A percentile compares a stretch with the other conserved stretches of the same genome.
These are phyloP conservation scores for Warburgia ugandensis DNA, from an alignment of 164 flowering plant genomes.

Conservation along the genomic window DNA sequence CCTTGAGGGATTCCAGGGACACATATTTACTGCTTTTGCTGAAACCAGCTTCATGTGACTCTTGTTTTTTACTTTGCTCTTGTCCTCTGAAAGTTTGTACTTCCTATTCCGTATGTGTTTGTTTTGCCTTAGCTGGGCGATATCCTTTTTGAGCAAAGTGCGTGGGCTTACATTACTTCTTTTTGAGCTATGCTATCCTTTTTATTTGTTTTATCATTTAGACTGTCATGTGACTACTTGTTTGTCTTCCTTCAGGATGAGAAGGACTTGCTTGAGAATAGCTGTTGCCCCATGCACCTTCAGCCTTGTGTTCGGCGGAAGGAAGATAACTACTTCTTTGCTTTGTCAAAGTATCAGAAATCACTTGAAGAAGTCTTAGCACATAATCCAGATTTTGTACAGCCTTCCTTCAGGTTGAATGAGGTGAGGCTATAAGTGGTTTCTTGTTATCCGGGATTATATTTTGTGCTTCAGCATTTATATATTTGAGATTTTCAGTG, in stretches of 20 bases:
- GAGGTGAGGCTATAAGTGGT: slow-evolving; percentile 40
- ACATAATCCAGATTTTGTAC: slow-evolving; percentile 68
- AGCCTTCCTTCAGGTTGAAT: slow-evolving; percentile 77
- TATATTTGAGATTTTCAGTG: no score
- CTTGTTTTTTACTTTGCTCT: background rate
- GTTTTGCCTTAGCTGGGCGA: no score
- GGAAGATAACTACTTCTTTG: slow-evolving; percentile 94
- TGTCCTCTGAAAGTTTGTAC: background rate
- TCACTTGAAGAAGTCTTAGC: slow-evolving; percentile 53
- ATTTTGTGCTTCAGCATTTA: slow-evolving; percentile 1
- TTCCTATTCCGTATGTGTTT: no score
- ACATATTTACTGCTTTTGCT: background rate
- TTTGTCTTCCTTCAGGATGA: slow-evolving; percentile 58
- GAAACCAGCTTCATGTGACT: background rate
- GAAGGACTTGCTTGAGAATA: slow-evolving; percentile 76
- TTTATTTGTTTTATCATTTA: background rate
- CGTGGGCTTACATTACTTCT: no score
- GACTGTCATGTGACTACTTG: background rate
- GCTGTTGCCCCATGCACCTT: slow-evolving; percentile 78
- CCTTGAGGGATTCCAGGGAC: no score
- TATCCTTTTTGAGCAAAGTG: background rate
- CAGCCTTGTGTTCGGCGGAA: slow-evolving; percentile 82
- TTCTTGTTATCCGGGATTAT: background rate
- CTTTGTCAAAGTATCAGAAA: slow-evolving; percentile 80
- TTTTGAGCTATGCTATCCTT: background rate